Conservation (phyloP, 768 basidiomycete genomes). For the Calocybe gangraenosa region DNA sequence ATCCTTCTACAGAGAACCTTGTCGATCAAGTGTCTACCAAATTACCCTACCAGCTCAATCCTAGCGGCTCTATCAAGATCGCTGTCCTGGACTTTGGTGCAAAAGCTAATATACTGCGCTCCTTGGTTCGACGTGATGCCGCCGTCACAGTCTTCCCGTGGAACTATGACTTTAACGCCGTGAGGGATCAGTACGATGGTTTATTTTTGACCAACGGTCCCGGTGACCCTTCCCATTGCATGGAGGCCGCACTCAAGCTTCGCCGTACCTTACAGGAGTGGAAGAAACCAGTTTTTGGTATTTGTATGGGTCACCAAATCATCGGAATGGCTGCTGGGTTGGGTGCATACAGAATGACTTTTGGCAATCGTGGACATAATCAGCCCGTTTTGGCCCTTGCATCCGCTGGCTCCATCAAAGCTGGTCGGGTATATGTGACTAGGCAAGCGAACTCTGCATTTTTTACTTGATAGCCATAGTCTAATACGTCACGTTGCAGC, state of each 20-base stretch:
- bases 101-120: conserved; percentile 95
- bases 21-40: conserved; percentile 92
- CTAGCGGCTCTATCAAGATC: conserved; percentile 82
- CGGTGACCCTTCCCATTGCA: conserved; percentile 87
- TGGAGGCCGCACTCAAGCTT: conserved; percentile 77
- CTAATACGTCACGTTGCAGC: conserved; percentile 31
- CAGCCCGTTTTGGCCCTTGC: conserved; percentile 96
- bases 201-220: conserved; percentile 97
- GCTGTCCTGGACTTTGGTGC: conserved; percentile 96
- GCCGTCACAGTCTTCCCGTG: conserved; percentile 95
- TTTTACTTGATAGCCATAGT: no score
- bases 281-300: conserved; percentile 93
- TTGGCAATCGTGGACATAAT: conserved; percentile 99
- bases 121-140: conserved; percentile 87
- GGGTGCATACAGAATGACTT: conserved; percentile 97
- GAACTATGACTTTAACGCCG: conserved; percentile 93
- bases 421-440: conserved; percentile 96
- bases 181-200: conserved; percentile 90
- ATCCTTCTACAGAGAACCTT: conserved; percentile 88
- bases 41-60: conserved; percentile 79
- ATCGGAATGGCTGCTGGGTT: conserved; percentile 96
- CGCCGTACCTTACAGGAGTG: conserved; percentile 83
- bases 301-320: conserved; percentile 99
- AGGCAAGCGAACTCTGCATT: conserved; percentile 42
- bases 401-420: conserved; percentile 89